Conservation (phyloP, 352 stramenopile genomes). For the Halophytophthora polymorphica region DNA sequence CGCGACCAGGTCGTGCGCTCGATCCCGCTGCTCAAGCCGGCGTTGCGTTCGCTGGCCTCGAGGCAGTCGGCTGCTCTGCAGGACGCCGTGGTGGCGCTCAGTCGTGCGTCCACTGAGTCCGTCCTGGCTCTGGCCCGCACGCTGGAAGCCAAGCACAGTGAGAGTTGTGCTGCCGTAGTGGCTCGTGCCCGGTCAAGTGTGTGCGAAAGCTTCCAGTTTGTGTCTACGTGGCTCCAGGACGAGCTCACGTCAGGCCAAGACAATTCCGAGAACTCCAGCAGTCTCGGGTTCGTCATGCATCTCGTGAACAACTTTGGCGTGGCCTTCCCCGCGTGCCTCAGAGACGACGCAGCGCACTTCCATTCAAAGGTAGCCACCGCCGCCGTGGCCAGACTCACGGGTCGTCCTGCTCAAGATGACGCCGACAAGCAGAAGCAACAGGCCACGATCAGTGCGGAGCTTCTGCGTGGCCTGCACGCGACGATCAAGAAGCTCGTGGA, state of each 20-base stretch:
- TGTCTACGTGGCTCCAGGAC: conserved; percentile 41
- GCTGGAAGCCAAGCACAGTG: conserved; percentile 7
- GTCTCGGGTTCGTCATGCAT: conserved; percentile 36
- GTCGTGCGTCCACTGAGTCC: conserved; percentile 39
- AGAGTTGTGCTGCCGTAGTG: conserved; percentile 3
- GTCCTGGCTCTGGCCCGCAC: conserved; percentile 39
- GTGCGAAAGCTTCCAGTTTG: conserved; percentile 25
- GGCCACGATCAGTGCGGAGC: conserved; percentile 15
- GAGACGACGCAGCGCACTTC: conserved; percentile 26
- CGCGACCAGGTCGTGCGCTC: conserved; percentile 34
- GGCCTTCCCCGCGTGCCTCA: conserved; percentile 28
- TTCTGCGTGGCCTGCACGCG: conserved; percentile 33
- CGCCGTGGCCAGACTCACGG: conserved; percentile 19
- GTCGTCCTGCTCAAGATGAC: conserved; percentile 6
- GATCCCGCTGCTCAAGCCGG: conserved; percentile 30
- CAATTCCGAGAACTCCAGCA: conserved; percentile 4
- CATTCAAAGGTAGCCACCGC: conserved; percentile 32
- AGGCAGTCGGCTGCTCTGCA: conserved; percentile 20
- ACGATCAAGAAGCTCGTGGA: conserved; percentile 50
- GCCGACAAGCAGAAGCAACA: conserved; percentile 14
- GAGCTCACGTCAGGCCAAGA: conserved; percentile 25
- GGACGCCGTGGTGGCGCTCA: conserved; percentile 31
- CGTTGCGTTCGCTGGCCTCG: conserved; percentile 27
- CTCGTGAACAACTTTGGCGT: conserved; percentile 35
- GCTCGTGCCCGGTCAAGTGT: conserved; percentile 24